A percentile compares a stretch with the other conserved stretches of the same genome.
Evolutionary conservation across 2,329 filamentous ascomycete species (phyloP).

Genomic region (Herpotrichia juniperi): DNA sequence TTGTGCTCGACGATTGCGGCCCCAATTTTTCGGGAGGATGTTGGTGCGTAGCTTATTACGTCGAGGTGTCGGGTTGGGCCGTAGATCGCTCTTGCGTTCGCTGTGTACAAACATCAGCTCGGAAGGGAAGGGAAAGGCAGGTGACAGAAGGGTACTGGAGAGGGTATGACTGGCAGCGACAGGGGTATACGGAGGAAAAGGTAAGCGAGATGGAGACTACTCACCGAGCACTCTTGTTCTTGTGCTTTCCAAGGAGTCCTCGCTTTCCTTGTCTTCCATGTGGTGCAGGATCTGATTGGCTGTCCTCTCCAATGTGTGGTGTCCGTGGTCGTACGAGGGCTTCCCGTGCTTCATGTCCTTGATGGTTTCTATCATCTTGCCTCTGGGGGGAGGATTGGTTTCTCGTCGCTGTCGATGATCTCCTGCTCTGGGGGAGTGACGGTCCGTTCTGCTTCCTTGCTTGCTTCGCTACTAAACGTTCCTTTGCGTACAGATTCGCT

Average conservation of each 20-base stretch:
- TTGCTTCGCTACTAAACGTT: too few relatives aligned
- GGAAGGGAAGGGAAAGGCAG: too few relatives aligned
- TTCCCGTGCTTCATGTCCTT: slow-evolving; percentile 43
- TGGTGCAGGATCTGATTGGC: slow-evolving; percentile 39
- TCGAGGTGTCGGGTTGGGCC: slow-evolving; percentile 42
- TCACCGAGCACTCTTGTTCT: slow-evolving; percentile 39
- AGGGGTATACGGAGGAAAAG: background rate
- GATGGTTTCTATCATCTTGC: slow-evolving; percentile 39
- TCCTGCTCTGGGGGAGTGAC: too few relatives aligned
- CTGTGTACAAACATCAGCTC: slow-evolving; percentile 11
- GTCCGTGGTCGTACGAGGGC: slow-evolving; percentile 38
- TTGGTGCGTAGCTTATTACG: slow-evolving; percentile 42
- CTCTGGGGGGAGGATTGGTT: background rate
- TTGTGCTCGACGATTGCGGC: slow-evolving; percentile 47
- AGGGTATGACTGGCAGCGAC: background rate
- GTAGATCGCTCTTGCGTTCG: slow-evolving; percentile 44
- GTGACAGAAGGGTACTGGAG: too few relatives aligned
- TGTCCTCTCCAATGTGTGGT: slow-evolving; percentile 33
- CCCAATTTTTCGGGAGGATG: slow-evolving; percentile 39
- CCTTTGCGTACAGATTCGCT: too few relatives aligned
- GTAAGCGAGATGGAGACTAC: background rate
- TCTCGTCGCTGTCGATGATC: too few relatives aligned
- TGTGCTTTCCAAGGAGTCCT: slow-evolving; percentile 40
- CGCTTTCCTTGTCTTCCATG: slow-evolving; percentile 41
- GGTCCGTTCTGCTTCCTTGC: too few relatives aligned